phyloP scores from a whole-genome alignment of 2,329 filamentous ascomycete species.

The Hymenoscyphus repandus region DNA sequence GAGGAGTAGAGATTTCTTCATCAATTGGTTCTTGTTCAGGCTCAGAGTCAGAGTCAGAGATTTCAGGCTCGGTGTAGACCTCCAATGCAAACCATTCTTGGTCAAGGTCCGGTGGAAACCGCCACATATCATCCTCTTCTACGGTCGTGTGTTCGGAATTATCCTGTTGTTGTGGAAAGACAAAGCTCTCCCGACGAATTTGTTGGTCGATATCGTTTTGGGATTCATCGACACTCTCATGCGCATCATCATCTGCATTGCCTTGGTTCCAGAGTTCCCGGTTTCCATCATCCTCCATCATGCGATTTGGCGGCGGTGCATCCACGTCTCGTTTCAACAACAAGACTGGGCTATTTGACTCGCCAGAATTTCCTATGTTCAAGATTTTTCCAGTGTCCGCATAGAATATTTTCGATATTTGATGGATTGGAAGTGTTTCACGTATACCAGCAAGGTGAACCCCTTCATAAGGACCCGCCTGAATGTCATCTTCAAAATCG shows the following conservation, averaged over 20 bases:
- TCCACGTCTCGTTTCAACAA: slow-evolving; percentile 63
- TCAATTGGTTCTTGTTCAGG: slow-evolving; percentile 23
- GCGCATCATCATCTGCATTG: background rate
- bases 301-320: slow-evolving; percentile 59
- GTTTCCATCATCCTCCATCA: slow-evolving; percentile 45
- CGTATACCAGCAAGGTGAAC: slow-evolving; percentile 58
- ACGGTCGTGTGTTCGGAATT: background rate
- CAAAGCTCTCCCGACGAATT: slow-evolving; percentile 27
- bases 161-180: slow-evolving; percentile 12
- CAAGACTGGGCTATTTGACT: slow-evolving; percentile 62
- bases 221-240: slow-evolving; percentile 25
- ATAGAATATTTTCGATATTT: slow-evolving; percentile 73
- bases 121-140: slow-evolving; percentile 31
- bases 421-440: slow-evolving; percentile 63
- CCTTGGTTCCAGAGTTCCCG: slow-evolving; percentile 17
- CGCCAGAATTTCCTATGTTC: slow-evolving; percentile 62
- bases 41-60: slow-evolving; percentile 45
- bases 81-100: slow-evolving; percentile 72
- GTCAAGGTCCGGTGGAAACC: slow-evolving; percentile 61
- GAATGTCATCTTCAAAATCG: slow-evolving; percentile 53
- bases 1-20: slow-evolving; percentile 18
- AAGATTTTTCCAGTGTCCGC: slow-evolving; percentile 71
- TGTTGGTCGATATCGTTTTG: slow-evolving; percentile 32
- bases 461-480: slow-evolving; percentile 52
- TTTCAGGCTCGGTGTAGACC: slow-evolving; percentile 58